Conservation (phyloP, 805 yeast genomes). For the Lachancea kluyveri region DNA sequence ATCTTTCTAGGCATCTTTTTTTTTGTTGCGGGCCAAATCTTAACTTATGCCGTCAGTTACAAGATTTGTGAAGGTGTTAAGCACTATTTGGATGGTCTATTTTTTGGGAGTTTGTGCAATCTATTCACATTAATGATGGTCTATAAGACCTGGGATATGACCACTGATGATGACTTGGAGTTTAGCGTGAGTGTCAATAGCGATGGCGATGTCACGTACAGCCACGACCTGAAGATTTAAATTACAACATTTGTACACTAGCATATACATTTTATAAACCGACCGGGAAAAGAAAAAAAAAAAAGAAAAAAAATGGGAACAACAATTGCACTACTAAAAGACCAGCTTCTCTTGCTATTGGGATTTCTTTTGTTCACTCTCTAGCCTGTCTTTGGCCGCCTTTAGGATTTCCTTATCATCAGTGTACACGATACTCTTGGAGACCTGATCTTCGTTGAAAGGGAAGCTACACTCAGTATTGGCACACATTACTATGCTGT, state of each 20-base stretch:
- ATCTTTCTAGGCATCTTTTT: conserved; percentile 61
- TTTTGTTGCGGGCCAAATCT: conserved; percentile 74
- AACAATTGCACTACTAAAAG: too few relatives aligned
- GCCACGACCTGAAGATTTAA: too few relatives aligned
- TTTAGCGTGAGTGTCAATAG: conserved; percentile 63
- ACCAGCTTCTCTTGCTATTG: too few relatives aligned
- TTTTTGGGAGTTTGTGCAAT: conserved; percentile 78
- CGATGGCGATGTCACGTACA: conserved; percentile 30
- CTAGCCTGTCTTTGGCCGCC: conserved; percentile 22
- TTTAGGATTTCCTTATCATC: conserved; percentile 24
- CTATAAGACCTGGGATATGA: conserved; percentile 94
- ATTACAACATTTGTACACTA: neutral
- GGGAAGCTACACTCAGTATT: conserved; percentile 25
- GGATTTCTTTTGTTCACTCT: conserved; percentile 5
- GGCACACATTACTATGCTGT: conserved; percentile 28
- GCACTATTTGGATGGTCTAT: conserved; percentile 87
- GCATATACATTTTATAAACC: neutral
- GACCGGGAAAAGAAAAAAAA: too few relatives aligned
- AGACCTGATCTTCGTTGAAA: conserved; percentile 19
- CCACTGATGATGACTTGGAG: conserved; percentile 91
- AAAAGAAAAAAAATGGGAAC: too few relatives aligned
- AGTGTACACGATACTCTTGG: conserved; percentile 21
- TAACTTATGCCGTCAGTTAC: conserved; percentile 63
- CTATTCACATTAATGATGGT: conserved; percentile 87
- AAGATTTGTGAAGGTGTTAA: conserved; percentile 62